These are phyloP conservation scores for Lactuca saligna DNA, from an alignment of 129 eudicot genomes.

Conservation along the genomic window DNA sequence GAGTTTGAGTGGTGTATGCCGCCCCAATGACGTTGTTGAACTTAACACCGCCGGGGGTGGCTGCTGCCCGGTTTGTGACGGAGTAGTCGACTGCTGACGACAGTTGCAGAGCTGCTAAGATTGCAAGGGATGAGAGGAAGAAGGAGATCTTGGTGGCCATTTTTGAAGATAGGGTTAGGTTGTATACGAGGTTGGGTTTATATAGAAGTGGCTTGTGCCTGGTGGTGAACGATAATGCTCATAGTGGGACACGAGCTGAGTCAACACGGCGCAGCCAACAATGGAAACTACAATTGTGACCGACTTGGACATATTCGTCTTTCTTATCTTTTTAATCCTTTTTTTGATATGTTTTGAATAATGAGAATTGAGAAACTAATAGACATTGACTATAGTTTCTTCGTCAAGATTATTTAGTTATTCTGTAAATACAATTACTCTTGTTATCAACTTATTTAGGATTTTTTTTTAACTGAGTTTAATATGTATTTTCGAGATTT, in stretches of 20 bases:
- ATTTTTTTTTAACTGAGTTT: too few species aligned
- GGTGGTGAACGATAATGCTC: not conserved
- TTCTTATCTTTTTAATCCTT: too few species aligned
- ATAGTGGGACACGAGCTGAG: not conserved
- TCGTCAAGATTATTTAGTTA: too few species aligned
- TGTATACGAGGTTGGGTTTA: slow-evolving; percentile 6
- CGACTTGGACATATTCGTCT: too few species aligned
- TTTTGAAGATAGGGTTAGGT: not conserved
- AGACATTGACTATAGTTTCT: too few species aligned
- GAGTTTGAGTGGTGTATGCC: slow-evolving; percentile 31
- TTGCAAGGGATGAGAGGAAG: slow-evolving; percentile 14
- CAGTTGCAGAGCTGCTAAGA: slow-evolving; percentile 33
- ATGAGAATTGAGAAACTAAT: too few species aligned
- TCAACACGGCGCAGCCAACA: not conserved
- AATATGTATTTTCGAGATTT: too few species aligned
- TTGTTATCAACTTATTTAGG: too few species aligned
- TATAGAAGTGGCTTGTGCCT: slow-evolving; percentile 13
- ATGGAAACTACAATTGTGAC: too few species aligned
- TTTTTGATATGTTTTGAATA: too few species aligned
- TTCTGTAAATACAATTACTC: too few species aligned
- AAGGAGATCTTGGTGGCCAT: slow-evolving; percentile 20
- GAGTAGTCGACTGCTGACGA: slow-evolving; percentile 49
- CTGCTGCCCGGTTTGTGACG: slow-evolving; percentile 43
- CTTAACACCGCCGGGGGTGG: slow-evolving; percentile 51
- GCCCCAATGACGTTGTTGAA: slow-evolving; percentile 48